A percentile compares a stretch with the other conserved stretches of the same genome.
Conservation (phyloP, 139 green algal genomes). For the Chlamydomonas applanata region DNA sequence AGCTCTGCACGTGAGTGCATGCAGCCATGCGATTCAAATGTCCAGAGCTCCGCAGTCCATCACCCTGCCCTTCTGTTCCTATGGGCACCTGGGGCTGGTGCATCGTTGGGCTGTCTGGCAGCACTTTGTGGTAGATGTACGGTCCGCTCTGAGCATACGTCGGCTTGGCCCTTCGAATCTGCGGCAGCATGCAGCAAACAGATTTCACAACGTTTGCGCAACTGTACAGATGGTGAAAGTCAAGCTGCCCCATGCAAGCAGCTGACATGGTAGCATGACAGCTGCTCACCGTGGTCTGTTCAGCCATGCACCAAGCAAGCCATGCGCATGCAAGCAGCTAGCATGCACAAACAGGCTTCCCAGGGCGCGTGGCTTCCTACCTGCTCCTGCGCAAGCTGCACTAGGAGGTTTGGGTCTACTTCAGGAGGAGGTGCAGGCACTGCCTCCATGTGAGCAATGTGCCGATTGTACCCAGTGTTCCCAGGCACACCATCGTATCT, state of each 20-base stretch:
- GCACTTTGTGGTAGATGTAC: slow-evolving; percentile 24
- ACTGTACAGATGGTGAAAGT: background rate
- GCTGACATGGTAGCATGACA: background rate
- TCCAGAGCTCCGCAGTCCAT: too few species aligned
- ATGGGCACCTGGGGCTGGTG: too few species aligned
- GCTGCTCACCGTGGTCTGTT: too few species aligned
- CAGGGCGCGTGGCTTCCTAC: slow-evolving; percentile 9
- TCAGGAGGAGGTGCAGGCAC: background rate
- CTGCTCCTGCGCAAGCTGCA: slow-evolving; percentile 1
- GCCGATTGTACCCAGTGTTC: slow-evolving; percentile 30
- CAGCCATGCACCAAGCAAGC: too few species aligned
- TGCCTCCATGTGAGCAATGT: slow-evolving; percentile 13
- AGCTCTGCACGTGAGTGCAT: too few species aligned
- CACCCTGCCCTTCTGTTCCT: too few species aligned
- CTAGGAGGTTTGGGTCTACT: background rate
- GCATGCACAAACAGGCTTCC: background rate
- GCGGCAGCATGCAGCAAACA: background rate
- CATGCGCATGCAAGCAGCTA: background rate
- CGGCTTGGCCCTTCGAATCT: background rate
- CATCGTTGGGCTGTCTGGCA: slow-evolving; percentile 4
- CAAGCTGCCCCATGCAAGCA: background rate
- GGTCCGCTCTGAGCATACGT: slow-evolving; percentile 12
- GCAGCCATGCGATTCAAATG: too few species aligned
- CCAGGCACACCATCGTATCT: background rate
- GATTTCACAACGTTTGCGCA: background rate